These are phyloP conservation scores for Hymenoscyphus fraxineus DNA, from an alignment of 2,329 filamentous ascomycete species.

Conservation along the genomic window DNA sequence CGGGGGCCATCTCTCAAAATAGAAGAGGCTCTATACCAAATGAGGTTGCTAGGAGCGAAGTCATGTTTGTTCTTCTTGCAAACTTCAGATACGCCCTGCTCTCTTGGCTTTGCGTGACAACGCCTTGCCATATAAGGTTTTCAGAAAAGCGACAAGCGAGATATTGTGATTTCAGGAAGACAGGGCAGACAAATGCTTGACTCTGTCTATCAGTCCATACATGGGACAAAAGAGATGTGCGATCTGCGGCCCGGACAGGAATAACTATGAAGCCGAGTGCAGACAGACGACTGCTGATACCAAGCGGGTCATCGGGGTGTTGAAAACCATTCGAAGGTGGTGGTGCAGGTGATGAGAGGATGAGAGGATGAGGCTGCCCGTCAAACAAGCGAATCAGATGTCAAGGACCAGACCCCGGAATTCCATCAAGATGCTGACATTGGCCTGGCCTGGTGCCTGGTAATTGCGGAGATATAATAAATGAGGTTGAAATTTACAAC, in stretches of 20 bases:
- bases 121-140: neutral
- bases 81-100: neutral
- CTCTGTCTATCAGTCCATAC: neutral
- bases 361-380: neutral
- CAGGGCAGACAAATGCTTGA: neutral
- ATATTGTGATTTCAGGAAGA: neutral
- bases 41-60: slow-evolving; percentile 1
- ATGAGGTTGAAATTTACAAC: neutral
- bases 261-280: slow-evolving; percentile 1
- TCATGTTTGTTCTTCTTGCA: neutral
- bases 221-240: neutral
- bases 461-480: neutral
- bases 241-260: neutral
- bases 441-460: slow-evolving; percentile 3
- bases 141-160: slow-evolving; percentile 1
- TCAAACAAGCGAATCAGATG: neutral
- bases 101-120: neutral
- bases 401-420: neutral
- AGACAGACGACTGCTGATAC: neutral
- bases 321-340: neutral
- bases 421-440: neutral
- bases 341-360: neutral
- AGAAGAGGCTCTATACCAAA: neutral
- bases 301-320: neutral
- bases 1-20: neutral